Conservation (phyloP, 140 eudicot species). For the Bidens hawaiensis region DNA sequence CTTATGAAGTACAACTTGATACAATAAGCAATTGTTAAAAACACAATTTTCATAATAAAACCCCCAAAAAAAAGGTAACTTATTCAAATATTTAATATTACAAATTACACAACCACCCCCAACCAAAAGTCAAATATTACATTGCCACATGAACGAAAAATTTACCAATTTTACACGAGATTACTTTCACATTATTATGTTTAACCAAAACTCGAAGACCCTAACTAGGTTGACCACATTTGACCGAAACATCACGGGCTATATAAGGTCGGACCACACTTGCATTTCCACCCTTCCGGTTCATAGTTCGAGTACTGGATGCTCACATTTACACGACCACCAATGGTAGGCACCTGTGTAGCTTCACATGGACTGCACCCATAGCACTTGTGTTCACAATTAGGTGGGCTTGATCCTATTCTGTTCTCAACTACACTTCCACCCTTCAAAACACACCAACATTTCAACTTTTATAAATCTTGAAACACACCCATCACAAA, state of each 20-base stretch:
- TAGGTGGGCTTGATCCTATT: constrained; percentile 74
- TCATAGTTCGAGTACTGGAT: constrained; percentile 56
- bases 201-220: background rate
- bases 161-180: background rate
- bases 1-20: background rate
- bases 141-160: background rate
- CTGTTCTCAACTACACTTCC: constrained; percentile 7
- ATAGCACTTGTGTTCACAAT: constrained; percentile 64
- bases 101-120: background rate
- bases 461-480: background rate
- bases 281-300: constrained; percentile 78
- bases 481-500: background rate
- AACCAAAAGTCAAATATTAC: background rate
- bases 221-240: background rate
- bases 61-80: background rate
- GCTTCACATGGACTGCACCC: constrained; percentile 73
- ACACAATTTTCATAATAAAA: background rate
- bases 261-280: constrained; percentile 57
- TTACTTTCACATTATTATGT: background rate
- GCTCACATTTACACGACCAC: constrained; percentile 16
- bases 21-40: background rate
- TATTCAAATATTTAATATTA: background rate
- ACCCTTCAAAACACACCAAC: constrained; percentile 14
- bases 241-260: constrained; percentile 33
- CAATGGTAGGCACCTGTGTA: constrained; percentile 60